Conservation (phyloP, 2,329 filamentous ascomycete genomes). For the Calonectria honghensis region DNA sequence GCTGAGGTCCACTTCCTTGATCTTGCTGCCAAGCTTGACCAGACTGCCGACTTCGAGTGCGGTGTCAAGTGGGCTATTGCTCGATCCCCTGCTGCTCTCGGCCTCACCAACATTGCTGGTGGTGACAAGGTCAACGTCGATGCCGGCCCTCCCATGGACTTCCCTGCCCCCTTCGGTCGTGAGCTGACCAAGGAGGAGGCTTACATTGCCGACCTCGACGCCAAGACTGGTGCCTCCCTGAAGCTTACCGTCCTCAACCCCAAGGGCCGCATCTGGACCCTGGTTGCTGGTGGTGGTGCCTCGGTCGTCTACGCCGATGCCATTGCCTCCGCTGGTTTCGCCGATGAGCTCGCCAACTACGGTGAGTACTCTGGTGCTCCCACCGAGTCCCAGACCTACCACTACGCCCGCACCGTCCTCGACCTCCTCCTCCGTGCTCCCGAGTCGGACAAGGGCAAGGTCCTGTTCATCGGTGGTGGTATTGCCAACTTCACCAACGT, state of each 20-base stretch:
- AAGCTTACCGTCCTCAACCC: conserved; percentile 98
- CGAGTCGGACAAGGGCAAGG: conserved; percentile 90
- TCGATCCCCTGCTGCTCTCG: conserved; percentile 90
- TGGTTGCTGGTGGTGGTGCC: conserved; percentile 99
- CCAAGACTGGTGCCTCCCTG: conserved; percentile 98
- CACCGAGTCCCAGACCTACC: conserved; percentile 98
- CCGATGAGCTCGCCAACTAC: conserved; percentile 98
- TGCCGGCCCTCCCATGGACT: conserved; percentile 98
- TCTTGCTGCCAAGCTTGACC: conserved; percentile 98
- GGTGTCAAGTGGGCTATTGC: conserved; percentile 99
- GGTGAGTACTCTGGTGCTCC: conserved; percentile 99
- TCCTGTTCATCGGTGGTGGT: conserved; percentile 99
- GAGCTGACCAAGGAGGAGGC: conserved; percentile 99
- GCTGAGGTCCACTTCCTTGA: conserved; percentile 98
- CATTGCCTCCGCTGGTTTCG: conserved; percentile 96
- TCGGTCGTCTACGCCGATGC: conserved; percentile 99
- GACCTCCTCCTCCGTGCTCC: conserved; percentile 98
- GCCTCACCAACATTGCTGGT: conserved; percentile 81
- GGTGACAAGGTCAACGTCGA: conserved; percentile 92
- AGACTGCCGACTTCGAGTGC: conserved; percentile 99
- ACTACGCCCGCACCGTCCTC: conserved; percentile 97
- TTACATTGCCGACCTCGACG: conserved; percentile 98
- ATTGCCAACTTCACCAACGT: conserved; percentile 99
- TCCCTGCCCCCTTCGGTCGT: conserved; percentile 98
- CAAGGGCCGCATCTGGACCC: conserved; percentile 95